Evolutionary conservation across 2,329 filamentous ascomycete species (phyloP).

Genomic region (Calonectria henricotiae): DNA sequence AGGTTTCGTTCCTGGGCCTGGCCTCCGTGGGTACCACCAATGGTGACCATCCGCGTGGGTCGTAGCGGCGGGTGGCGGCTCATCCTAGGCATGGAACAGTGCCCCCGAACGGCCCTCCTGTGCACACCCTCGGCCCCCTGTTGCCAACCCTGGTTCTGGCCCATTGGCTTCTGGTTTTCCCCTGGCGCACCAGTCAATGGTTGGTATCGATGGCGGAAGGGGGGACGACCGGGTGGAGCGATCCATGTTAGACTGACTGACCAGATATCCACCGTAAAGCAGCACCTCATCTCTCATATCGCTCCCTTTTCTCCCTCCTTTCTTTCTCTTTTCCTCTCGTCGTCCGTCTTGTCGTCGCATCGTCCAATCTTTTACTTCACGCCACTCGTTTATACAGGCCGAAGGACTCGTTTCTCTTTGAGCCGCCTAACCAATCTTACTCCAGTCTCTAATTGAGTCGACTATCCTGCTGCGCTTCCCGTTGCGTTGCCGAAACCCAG

Average conservation of each 20-base stretch:
- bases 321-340: constrained; percentile 50
- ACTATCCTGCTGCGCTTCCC: constrained; percentile 42
- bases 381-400: constrained; percentile 60
- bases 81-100: constrained; percentile 34
- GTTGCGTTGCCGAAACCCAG: constrained; percentile 47
- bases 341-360: constrained; percentile 51
- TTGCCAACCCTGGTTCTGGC: constrained; percentile 33
- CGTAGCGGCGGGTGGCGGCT: constrained; percentile 39
- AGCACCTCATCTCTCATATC: constrained; percentile 52
- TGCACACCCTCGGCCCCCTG: constrained; percentile 21
- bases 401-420: constrained; percentile 52
- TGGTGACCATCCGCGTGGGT: constrained; percentile 33
- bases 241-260: constrained; percentile 44
- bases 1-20: constrained; percentile 31
- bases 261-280: constrained; percentile 48
- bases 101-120: constrained; percentile 34
- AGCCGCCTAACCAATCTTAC: constrained; percentile 47
- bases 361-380: constrained; percentile 57
- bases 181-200: constrained; percentile 39
- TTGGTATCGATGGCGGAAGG: constrained; percentile 24
- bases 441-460: constrained; percentile 46
- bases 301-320: constrained; percentile 48
- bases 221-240: constrained; percentile 38
- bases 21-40: constrained; percentile 23
- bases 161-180: constrained; percentile 34